Evolutionary conservation across 805 yeast species (phyloP), one percentile per base, ranked within the genome.

Genomic region (Kodamaea leandrae): DNA sequence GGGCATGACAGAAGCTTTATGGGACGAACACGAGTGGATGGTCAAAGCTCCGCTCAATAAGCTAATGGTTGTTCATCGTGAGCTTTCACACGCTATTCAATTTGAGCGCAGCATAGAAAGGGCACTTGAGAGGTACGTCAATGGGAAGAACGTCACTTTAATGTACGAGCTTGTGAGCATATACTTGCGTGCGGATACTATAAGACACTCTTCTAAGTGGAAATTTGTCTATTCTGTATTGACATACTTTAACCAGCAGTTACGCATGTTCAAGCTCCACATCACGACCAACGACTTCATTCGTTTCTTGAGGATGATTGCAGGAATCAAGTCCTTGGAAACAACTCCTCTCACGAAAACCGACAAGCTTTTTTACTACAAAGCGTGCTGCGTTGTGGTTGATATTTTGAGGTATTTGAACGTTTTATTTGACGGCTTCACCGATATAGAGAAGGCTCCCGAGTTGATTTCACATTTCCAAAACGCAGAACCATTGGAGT

Each of bases 391-490:
- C 8, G 39, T 32, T 16, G 47, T 44, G 8, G 36, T 39, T 12
- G 27, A 35, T 9, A 54, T 66, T 3, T 44, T 62, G 12, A 26
- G 34, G 9, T 41, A 54, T 24, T 42, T 61, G 6, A 49, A 36
- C 23, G 37, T 47, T 4, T 19, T 58, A 2, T 66, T 54, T 47
- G 66, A 64, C 19, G 74, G 74, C 1, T 69, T 55, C 42, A 58
- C 54, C 30, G 74, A 69, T 21, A 29, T 24, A 23, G 47, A 39
- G 5, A 19, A 23, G 13, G 24, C 33, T 10, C 4, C 23, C 8
- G 32, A 24, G 6, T 15, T 33, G 4, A 12, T 24, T 3, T 21
- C 24, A 12, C 15, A 14, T 13, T 40, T 27, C 14, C 9, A 15
- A 21, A 13, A n/a, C 9, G 8, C 14, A 21, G 29, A 9, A 7